These are phyloP conservation scores for Pseudocercospora musae DNA, from an alignment of 2,329 filamentous ascomycete genomes.

Conservation along the genomic window DNA sequence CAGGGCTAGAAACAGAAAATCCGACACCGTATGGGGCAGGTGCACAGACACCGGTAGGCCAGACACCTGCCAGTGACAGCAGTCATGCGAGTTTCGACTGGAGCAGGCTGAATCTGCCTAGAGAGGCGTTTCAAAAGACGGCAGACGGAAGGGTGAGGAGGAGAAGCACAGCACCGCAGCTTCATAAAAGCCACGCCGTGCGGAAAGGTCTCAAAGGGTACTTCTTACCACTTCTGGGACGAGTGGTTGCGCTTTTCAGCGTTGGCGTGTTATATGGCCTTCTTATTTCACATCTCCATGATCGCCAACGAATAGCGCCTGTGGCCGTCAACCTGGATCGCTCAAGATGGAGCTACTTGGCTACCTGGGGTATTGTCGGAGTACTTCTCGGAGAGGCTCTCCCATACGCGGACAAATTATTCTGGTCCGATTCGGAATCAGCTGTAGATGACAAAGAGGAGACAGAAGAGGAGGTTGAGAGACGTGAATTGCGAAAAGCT, in stretches of 20 bases:
- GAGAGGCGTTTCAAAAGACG: constrained; percentile 22
- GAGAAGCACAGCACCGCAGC: constrained; percentile 25
- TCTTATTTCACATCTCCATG: constrained; percentile 75
- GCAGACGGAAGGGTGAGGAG: constrained; percentile 25
- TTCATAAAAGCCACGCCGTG: constrained; percentile 16
- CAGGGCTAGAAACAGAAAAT: constrained; percentile 51
- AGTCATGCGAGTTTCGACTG: constrained; percentile 28
- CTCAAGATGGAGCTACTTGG: constrained; percentile 64
- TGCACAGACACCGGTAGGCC: constrained; percentile 60
- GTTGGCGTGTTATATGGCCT: constrained; percentile 81
- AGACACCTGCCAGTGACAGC: constrained; percentile 16
- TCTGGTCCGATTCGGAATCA: constrained; percentile 54
- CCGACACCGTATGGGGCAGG: constrained; percentile 70
- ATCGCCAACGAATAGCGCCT: constrained; percentile 61
- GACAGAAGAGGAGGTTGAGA: constrained; percentile 10
- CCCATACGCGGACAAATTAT: constrained; percentile 78
- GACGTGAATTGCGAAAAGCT: constrained; percentile 12
- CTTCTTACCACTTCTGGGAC: constrained; percentile 43
- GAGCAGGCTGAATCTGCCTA: constrained; percentile 23
- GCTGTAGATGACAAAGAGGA: constrained; percentile 24
- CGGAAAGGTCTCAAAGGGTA: constrained; percentile 29
- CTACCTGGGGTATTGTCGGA: constrained; percentile 78
- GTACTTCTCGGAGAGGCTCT: constrained; percentile 74
- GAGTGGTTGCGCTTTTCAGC: constrained; percentile 61
- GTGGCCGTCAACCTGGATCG: constrained; percentile 59